Percentiles rank a stretch among this genome's conserved stretches.
Evolutionary conservation across 1,139 yeast species (phyloP).

Genomic region (Kluyveromyces sp.): DNA sequence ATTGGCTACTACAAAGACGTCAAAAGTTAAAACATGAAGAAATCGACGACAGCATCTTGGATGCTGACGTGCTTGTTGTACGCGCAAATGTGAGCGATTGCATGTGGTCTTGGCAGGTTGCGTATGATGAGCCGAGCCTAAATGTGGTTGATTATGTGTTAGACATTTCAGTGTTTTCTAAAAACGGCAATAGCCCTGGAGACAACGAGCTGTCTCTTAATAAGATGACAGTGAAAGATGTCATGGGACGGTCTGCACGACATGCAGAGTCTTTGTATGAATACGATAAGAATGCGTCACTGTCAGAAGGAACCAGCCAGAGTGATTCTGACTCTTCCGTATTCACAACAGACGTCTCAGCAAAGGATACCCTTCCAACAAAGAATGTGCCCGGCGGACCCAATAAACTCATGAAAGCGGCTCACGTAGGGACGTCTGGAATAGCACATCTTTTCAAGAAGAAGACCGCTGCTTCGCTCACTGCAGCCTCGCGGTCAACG

Average conservation of each 20-base stretch:
- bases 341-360: neutral
- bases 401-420: conserved; percentile 3
- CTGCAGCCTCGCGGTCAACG: neutral
- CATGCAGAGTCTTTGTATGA: conserved; percentile 9
- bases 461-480: neutral
- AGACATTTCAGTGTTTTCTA: conserved; percentile 18
- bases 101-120: conserved; percentile 27
- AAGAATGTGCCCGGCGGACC: neutral
- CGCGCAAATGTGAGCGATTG: conserved; percentile 19
- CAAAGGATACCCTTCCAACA: neutral
- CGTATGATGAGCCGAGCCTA: conserved; percentile 30
- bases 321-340: neutral
- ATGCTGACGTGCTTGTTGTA: conserved; percentile 22
- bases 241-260: conserved; percentile 13
- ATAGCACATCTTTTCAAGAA: conserved; percentile 7
- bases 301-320: neutral
- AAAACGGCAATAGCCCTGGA: neutral
- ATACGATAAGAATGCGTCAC: neutral
- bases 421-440: conserved; percentile 7
- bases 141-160: conserved; percentile 26
- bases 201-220: neutral
- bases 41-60: conserved; percentile 7
- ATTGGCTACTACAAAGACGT: conserved; percentile 14
- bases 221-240: neutral
- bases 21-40: conserved; percentile 10